Evolutionary conservation across 2,329 filamentous ascomycete genomes (phyloP).

Genomic region (Chrysosporium keratinophilum): DNA sequence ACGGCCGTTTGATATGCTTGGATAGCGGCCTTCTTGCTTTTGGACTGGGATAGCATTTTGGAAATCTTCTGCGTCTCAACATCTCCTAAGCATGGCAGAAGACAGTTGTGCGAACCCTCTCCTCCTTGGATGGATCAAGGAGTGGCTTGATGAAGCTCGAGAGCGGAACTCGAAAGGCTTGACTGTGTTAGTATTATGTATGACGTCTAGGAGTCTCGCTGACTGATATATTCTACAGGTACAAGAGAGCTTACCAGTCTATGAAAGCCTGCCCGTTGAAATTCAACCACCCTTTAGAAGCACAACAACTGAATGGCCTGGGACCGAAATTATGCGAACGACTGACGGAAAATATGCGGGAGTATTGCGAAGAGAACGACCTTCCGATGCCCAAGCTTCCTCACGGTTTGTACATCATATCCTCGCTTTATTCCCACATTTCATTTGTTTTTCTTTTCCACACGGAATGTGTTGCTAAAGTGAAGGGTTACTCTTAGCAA

Average conservation of each 20-base stretch:
- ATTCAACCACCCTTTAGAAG: constrained; percentile 62
- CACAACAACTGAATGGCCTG: constrained; percentile 62
- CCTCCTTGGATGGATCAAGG: constrained; percentile 62
- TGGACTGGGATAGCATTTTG: too few relatives aligned
- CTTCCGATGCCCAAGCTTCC: constrained; percentile 56
- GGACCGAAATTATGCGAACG: constrained; percentile 61
- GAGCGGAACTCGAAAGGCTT: constrained; percentile 61
- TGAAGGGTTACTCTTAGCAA: constrained; percentile 11
- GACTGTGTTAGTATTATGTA: constrained; percentile 33
- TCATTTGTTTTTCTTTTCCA: too few relatives aligned
- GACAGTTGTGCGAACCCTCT: constrained; percentile 56
- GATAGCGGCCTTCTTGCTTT: not conserved
- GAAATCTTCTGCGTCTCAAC: too few relatives aligned
- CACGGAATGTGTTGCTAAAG: not conserved
- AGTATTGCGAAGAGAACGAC: constrained; percentile 55
- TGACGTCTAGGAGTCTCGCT: not conserved
- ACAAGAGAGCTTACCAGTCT: constrained; percentile 65
- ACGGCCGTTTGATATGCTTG: not conserved
- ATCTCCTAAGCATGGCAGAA: constrained; percentile 17
- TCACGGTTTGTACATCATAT: constrained; percentile 26
- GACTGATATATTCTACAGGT: constrained; percentile 36
- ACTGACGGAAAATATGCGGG: constrained; percentile 48
- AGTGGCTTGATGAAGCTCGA: constrained; percentile 61
- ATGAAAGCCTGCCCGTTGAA: constrained; percentile 62
- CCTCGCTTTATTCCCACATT: not conserved